phyloP scores from a whole-genome alignment of 768 basidiomycete genomes.

The Mycena indigotica region DNA sequence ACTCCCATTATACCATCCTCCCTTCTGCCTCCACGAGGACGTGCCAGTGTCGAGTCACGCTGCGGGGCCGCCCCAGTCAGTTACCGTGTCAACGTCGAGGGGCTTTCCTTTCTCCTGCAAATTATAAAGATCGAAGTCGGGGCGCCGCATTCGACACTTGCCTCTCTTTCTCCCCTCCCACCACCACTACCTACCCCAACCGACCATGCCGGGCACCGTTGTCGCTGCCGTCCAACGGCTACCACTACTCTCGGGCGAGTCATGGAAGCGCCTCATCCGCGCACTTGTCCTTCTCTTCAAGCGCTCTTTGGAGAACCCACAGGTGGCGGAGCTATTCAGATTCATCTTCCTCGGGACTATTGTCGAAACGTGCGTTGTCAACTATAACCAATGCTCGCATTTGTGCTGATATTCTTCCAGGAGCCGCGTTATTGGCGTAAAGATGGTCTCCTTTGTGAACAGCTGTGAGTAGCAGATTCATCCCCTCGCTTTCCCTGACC shows the following conservation, averaged over 20 bases:
- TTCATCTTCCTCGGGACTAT: slow-evolving; percentile 24
- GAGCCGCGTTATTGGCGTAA: slow-evolving; percentile 20
- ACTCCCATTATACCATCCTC: neutral
- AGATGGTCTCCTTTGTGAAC: slow-evolving; percentile 22
- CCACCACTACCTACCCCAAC: neutral
- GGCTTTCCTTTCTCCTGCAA: neutral
- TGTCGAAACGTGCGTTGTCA: slow-evolving; percentile 20
- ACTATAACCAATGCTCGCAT: slow-evolving; percentile 1
- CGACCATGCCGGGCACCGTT: neutral
- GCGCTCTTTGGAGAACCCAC: slow-evolving; percentile 14
- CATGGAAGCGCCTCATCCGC: slow-evolving; percentile 9
- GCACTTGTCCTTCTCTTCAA: neutral
- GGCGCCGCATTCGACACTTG: neutral
- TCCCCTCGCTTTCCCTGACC: neutral
- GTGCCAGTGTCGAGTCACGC: neutral
- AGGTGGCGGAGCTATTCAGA: slow-evolving; percentile 18
- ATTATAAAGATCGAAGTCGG: neutral
- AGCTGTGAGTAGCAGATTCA: slow-evolving; percentile 17
- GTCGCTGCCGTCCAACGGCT: neutral
- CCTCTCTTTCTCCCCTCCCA: neutral
- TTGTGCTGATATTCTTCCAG: slow-evolving; percentile 8
- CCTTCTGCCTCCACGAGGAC: neutral
- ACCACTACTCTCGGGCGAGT: neutral
- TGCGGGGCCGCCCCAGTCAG: neutral
- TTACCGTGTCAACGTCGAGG: neutral